Percentiles rank a stretch among this genome's conserved stretches.
Evolutionary conservation across 164 flowering plant genomes (phyloP).

Genomic region (Malania oleifera): DNA sequence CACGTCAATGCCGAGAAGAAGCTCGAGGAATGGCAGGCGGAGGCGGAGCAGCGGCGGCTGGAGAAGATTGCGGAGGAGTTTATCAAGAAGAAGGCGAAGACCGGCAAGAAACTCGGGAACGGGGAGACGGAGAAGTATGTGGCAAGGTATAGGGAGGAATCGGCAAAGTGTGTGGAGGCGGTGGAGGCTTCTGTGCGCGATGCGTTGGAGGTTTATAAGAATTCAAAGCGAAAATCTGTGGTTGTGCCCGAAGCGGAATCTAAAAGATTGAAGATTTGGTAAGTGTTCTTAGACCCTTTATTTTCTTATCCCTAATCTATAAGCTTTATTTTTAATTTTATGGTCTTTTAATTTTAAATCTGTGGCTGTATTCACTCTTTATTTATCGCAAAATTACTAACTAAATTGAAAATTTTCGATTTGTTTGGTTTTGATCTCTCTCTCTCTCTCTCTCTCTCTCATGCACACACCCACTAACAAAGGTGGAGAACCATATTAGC

Average conservation of each 20-base stretch:
- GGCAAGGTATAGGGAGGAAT: constrained; percentile 59
- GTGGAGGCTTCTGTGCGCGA: constrained; percentile 58
- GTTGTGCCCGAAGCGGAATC: constrained; percentile 22
- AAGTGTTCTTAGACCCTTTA: constrained; percentile 9
- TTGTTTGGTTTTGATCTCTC: too few relatives aligned
- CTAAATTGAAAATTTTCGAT: too few relatives aligned
- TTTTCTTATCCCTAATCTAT: neutral
- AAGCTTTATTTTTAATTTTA: too few relatives aligned
- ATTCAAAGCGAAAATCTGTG: constrained; percentile 39
- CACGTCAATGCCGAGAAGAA: constrained; percentile 96
- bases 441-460: too few relatives aligned
- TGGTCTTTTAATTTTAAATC: too few relatives aligned
- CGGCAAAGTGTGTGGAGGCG: constrained; percentile 58
- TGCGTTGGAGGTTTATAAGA: constrained; percentile 33
- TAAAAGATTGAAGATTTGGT: constrained; percentile 80
- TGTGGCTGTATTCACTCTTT: too few relatives aligned
- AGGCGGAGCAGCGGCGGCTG: constrained; percentile 71
- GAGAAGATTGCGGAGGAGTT: constrained; percentile 91
- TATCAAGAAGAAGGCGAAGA: constrained; percentile 62
- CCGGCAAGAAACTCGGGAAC: constrained; percentile 35
- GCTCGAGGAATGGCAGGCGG: constrained; percentile 90
- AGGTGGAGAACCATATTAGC: too few relatives aligned
- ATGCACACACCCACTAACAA: too few relatives aligned
- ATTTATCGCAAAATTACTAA: too few relatives aligned
- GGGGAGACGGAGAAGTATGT: constrained; percentile 59